Base-by-base conservation (phyloP, 1,284 basidiomycete species). In the Ceratobasidium sp. region DNA sequence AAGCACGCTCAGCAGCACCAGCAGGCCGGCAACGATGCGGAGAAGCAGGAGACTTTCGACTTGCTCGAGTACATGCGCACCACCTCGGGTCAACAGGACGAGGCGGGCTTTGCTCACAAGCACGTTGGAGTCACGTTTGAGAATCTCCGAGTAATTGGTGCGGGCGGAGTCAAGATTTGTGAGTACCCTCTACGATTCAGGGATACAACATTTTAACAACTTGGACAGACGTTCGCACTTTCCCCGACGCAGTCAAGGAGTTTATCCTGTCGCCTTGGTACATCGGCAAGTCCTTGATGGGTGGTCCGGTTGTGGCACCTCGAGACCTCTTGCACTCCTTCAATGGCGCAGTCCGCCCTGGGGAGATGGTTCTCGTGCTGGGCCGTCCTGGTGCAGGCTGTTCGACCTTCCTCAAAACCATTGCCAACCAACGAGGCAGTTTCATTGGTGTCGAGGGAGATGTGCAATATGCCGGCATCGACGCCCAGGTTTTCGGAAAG, bases 111-210 rank as follows among this genome's bases (percentile, higher is more conserved):
- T 75, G 86, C 87, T 74, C 88, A 89, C 78, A 96, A 96, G 81
- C 86, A 88, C 72, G 90, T 94, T 40, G 92, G 92, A 40, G 90
- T 93, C 32, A 86, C 86, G 27, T 94, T 91, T 89, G 84, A 91
- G 60, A 82, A 88, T 72, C 78, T 93, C 0, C 83, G 88, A 69
- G 93, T 94, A 53, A 54, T 29, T 17, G 31, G 50, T 69, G 67
- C 54, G 15, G 52, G 54, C n/a, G 68, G 43, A 45, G 35, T 69
- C 5, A 69, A 90, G 86, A 83, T 90, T 71, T 88, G 74, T 79
- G 79, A 72, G 78, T 80, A 74, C 73, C 79, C 25, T 50, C 7
- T 5, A 29, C 15, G 3, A 40, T 25, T 50, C n/a, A 50, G 6
- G 22, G 4, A 12, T 15, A 5, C 25, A 27, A 2, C 12, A 8